phyloP scores from a whole-genome alignment of 352 stramenopile genomes.

The Poterioochromonas sp. region DNA sequence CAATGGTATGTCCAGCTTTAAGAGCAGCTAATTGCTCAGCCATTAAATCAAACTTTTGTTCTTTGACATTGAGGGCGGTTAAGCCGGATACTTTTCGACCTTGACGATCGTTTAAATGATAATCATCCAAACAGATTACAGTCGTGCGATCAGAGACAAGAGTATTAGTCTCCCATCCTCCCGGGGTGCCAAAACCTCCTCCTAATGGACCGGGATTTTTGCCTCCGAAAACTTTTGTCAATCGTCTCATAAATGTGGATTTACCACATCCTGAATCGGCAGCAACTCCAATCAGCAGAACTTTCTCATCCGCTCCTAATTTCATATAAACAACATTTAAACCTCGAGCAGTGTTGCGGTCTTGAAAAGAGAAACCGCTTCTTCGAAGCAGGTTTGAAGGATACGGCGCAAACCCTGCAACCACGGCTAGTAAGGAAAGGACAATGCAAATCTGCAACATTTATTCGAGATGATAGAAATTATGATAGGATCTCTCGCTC shows the following conservation, averaged over 20 bases:
- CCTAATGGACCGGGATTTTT: slow-evolving; percentile 62
- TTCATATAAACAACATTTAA: no score
- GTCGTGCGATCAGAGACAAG: slow-evolving; percentile 69
- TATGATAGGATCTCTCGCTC: no score
- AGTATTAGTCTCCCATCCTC: slow-evolving; percentile 73
- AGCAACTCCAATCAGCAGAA: slow-evolving; percentile 65
- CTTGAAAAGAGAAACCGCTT: no score
- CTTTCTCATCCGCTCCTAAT: slow-evolving; percentile 43
- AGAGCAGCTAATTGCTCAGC: slow-evolving; percentile 65
- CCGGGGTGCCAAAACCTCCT: slow-evolving; percentile 56
- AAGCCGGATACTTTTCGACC: slow-evolving; percentile 62
- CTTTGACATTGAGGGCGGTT: slow-evolving; percentile 62
- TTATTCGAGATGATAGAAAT: no score
- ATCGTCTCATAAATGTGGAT: slow-evolving; percentile 71
- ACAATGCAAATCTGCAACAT: no score
- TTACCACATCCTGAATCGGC: slow-evolving; percentile 72
- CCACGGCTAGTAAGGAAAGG: no score
- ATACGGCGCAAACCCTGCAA: no score
- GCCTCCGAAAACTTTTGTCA: slow-evolving; percentile 69
- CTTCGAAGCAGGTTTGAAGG: no score
- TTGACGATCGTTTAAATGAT: slow-evolving; percentile 67
- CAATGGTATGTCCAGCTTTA: slow-evolving; percentile 62
- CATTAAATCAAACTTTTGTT: slow-evolving; percentile 77
- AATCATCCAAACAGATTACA: slow-evolving; percentile 74
- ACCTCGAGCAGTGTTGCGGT: no score